Evolutionary conservation across 371 early-diverging fungal genomes (phyloP), one percentile per base, ranked within the genome.

Genomic region (Mucor racemosus): DNA sequence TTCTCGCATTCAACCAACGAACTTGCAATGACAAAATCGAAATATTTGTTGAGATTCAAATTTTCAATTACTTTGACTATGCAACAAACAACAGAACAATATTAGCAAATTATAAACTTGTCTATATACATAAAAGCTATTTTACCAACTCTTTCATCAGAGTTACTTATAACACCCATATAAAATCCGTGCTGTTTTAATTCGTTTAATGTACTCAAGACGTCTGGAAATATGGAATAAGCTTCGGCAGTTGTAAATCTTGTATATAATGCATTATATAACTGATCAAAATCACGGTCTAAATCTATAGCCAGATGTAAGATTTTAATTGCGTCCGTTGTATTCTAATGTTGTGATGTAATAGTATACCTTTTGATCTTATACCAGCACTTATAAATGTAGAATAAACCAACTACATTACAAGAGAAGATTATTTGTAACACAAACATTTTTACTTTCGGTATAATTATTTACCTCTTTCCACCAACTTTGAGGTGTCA

Each of bases 111-210:
- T 10, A 39, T 36, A 17, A 33, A 15, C 17, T 36, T 40, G 58
- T 7, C 26, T 46, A 39, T 64, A 19, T 3, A 26, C 26, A 26
- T 34, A 55, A 11, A 21, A n/a, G n/a, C 31, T 26, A 35, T 21
- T 34, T 71, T 73, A 80, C 84, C 71, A 15, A 83, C 59, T 58
- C 84, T 69, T 48, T 83, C 84, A 36, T 83, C 84, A 6, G 79
- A 77, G 39, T 83, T 83, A 68, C 79, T 80, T 10, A 83, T 76
- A 4, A 83, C 71, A n/a, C 84, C 84, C 76, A 80, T 77, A 26
- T 64, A 42, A 54, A 76, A 74, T 11, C 81, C 81, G 13, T 72
- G 60, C 10, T 57, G 60, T 21, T 75, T 71, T 4, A 83, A 54
- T 33, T 74, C 71, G 31, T 69, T 31, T 41, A 83, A 61, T 10